Conservation (phyloP, 2,329 filamentous ascomycete species). For the Grosmannia penicillata region DNA sequence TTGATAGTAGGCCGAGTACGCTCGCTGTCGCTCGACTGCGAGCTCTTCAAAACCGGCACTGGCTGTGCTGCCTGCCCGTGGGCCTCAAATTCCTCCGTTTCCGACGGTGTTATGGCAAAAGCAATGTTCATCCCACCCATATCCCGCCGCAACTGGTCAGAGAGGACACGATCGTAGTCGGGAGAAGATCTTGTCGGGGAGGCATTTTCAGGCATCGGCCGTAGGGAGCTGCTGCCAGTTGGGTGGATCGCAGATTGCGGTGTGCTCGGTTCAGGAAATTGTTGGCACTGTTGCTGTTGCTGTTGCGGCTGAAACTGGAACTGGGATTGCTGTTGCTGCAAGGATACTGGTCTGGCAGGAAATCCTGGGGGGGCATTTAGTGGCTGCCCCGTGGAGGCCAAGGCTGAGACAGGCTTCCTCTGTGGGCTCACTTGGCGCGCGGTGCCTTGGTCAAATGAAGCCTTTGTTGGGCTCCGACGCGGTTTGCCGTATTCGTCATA, state of each 20-base stretch:
- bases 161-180: conserved; percentile 45
- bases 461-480: conserved; percentile 37
- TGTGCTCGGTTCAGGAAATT: conserved; percentile 1
- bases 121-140: conserved; percentile 40
- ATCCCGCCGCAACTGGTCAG: conserved; percentile 49
- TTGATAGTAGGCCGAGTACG: conserved; percentile 23
- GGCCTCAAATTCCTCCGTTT: not conserved
- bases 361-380: conserved; percentile 46
- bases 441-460: conserved; percentile 26
- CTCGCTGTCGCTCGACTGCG: conserved; percentile 20
- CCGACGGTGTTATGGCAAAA: conserved; percentile 15
- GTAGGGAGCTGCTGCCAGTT: conserved; percentile 16
- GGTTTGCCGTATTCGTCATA: conserved; percentile 36
- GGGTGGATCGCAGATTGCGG: conserved; percentile 9
- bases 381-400: conserved; percentile 28
- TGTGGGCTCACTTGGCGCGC: conserved; percentile 47
- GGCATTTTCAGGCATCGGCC: conserved; percentile 26
- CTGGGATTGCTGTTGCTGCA: conserved; percentile 4
- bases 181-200: conserved; percentile 32
- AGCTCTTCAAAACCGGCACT: conserved; percentile 16
- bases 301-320: conserved; percentile 16
- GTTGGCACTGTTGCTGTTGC: conserved; percentile 15
- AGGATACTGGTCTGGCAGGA: conserved; percentile 25
- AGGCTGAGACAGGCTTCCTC: conserved; percentile 33
- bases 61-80: conserved; percentile 15